Evolutionary conservation across 1,284 basidiomycete genomes (phyloP).

Genomic region (Malassezia equina): DNA sequence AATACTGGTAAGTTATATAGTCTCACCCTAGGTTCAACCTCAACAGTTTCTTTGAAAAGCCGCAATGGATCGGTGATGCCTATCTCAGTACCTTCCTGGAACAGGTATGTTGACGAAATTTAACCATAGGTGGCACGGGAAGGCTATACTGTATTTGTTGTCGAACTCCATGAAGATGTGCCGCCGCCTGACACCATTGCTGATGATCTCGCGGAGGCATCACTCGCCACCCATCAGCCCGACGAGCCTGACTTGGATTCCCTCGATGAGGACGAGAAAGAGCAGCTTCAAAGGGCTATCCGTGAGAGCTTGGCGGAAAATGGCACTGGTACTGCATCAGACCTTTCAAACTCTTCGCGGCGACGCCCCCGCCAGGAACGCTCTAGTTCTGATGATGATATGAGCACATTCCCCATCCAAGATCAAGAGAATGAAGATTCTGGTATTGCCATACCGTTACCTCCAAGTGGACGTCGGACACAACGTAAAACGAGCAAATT

Average conservation of each 20-base stretch:
- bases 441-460: not conserved
- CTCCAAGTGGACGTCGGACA: not conserved
- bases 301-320: conserved; percentile 25
- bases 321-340: not conserved
- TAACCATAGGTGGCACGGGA: conserved; percentile 25
- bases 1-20: not conserved
- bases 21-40: conserved; percentile 31
- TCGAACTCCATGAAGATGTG: conserved; percentile 6
- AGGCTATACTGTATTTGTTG: conserved; percentile 42
- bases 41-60: conserved; percentile 36
- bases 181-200: conserved; percentile 1
- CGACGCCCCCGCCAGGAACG: conserved; percentile 17
- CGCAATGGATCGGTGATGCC: conserved; percentile 35
- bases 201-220: conserved; percentile 3
- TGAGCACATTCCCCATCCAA: not conserved
- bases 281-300: conserved; percentile 37
- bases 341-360: conserved; percentile 10
- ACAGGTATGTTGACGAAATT: conserved; percentile 10
- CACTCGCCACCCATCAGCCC: not conserved
- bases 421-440: not conserved
- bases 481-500: not conserved
- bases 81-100: conserved; percentile 41
- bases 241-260: not conserved
- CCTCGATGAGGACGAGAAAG: conserved; percentile 19
- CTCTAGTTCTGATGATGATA: conserved; percentile 15